Evolutionary conservation across 1,139 yeast genomes (phyloP).

Genomic region (Yamadazyma sp.): DNA sequence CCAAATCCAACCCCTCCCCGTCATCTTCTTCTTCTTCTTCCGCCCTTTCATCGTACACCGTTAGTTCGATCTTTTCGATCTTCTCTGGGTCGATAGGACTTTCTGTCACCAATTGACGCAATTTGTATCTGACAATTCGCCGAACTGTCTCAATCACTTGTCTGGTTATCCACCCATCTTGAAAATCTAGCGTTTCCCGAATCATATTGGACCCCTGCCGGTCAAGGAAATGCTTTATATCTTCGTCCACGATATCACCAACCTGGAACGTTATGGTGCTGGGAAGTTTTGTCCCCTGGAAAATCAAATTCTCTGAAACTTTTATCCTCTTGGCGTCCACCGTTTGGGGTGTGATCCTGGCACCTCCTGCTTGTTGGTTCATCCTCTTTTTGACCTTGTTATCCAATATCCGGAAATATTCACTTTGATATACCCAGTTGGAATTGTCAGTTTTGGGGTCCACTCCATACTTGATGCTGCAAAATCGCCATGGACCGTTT

Average conservation of each 20-base stretch:
- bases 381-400: constrained; percentile 20
- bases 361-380: constrained; percentile 4
- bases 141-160: constrained; percentile 65
- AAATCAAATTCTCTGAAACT: constrained; percentile 54
- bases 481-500: constrained; percentile 94
- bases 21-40: constrained; percentile 9
- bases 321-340: constrained; percentile 19
- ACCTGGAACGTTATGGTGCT: constrained; percentile 72
- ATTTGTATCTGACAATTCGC: constrained; percentile 69
- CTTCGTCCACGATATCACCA: constrained; percentile 76
- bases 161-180: constrained; percentile 76
- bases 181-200: constrained; percentile 42
- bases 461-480: constrained; percentile 77
- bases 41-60: constrained; percentile 37
- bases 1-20: not conserved
- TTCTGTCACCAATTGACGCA: constrained; percentile 53
- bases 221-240: constrained; percentile 50
- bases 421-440: constrained; percentile 75
- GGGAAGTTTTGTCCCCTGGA: constrained; percentile 74
- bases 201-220: constrained; percentile 39
- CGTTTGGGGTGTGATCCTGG: constrained; percentile 19
- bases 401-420: constrained; percentile 66
- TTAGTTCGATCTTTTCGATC: constrained; percentile 44
- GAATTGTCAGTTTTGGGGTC: constrained; percentile 54
- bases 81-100: constrained; percentile 37